Evolutionary conservation across 2,329 filamentous ascomycete genomes (phyloP).

Genomic region (Fusarium sp.): DNA sequence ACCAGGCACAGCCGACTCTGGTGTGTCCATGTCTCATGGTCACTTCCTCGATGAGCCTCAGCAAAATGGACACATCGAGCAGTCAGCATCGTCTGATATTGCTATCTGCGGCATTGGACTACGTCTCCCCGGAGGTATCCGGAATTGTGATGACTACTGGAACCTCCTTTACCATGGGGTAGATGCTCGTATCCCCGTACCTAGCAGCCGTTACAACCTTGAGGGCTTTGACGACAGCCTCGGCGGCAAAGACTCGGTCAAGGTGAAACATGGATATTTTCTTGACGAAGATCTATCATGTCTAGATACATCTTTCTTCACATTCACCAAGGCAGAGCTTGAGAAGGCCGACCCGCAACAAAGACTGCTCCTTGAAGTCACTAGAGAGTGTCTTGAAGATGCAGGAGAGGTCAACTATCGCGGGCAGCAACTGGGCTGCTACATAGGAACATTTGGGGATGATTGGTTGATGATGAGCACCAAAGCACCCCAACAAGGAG

Average conservation of each 20-base stretch:
- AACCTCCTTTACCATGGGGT: not conserved
- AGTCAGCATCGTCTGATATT: not conserved
- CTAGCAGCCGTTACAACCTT: conserved; percentile 6
- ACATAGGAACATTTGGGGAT: conserved; percentile 6
- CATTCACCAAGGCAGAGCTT: not conserved
- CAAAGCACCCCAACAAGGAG: not conserved
- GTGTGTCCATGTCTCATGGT: not conserved
- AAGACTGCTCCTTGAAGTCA: not conserved
- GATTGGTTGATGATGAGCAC: conserved; percentile 11
- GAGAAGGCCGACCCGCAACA: conserved; percentile 11
- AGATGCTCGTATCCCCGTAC: not conserved
- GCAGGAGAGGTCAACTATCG: conserved; percentile 1
- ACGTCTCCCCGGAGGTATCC: conserved; percentile 11
- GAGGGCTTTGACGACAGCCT: conserved; percentile 8
- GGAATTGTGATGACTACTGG: conserved; percentile 8
- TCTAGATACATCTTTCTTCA: conserved; percentile 18
- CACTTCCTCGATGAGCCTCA: not conserved
- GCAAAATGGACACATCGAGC: not conserved
- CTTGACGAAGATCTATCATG: not conserved
- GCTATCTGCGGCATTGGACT: conserved; percentile 14
- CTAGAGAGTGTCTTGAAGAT: conserved; percentile 3
- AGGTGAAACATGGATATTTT: conserved; percentile 6
- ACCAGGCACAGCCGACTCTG: not conserved
- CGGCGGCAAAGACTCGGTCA: not conserved
- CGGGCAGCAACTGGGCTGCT: conserved; percentile 7